Evolutionary conservation across 208 protist species (phyloP), one percentile per base, ranked within the genome.

Genomic region (Crithidia bombi): DNA sequence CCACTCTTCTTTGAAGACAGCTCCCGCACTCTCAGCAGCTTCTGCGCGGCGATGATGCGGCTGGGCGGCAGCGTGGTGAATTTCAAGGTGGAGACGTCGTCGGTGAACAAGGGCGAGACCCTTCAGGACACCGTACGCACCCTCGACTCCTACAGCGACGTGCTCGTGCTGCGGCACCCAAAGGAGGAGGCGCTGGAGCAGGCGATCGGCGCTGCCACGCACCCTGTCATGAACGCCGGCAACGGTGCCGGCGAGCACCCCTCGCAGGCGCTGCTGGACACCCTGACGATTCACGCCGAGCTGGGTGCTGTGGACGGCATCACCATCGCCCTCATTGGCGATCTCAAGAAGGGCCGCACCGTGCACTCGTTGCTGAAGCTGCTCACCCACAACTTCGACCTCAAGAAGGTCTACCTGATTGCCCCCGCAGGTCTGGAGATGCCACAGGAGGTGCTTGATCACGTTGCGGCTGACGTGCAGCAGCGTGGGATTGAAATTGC

Each of bases 191-290:
- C 94, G 23, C 77, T 96, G n/a, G 76, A 81, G 15, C 55, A 83
- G 59, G 95, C 93, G 0, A 69, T 93, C n/a, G 11, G 58, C 12
- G 81, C 84, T 9, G 78, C 81, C 19, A 61, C 70, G 26, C 76
- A 84, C 36, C 97, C 98, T 23, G 63, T 99, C 52, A 98, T 99
- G 83, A 99, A 98, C 84, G 97, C 89, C 15, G 98, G 98, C 64
- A 98, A 99, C 78, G 98, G 98, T 50, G 69, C 93, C 21, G 98
- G 98, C 44, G 98, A 99, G 82, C 98, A 99, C 83, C 98, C 98
- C 33, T 98, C 98, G 38, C 95, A 99, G 87, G 95, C 98, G n/a
- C 85, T 99, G n/a, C 87, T 99, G 15, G 98, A 99, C 70, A 72
- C 97, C 4, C 97, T 97, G 65, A 99, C 98, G 11, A 99, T 99